Percentiles rank a stretch among this genome's conserved stretches.
Conservation (phyloP, 345 rosid genomes). For the Salix exigua region DNA sequence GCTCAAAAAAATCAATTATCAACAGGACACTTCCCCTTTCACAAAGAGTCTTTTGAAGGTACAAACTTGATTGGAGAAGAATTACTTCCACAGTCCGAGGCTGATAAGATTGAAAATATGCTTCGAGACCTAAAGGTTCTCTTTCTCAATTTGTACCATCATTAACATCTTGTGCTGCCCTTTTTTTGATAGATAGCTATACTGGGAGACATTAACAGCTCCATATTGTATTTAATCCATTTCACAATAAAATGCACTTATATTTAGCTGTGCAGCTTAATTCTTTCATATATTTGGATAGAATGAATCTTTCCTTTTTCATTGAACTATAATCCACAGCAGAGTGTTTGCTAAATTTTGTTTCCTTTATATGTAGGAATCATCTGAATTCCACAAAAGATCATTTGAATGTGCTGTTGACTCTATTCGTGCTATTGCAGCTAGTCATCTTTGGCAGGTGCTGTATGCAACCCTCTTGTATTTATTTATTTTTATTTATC, state of each 20-base stretch:
- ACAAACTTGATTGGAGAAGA: conserved; percentile 60
- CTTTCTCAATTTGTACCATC: background rate
- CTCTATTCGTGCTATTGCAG: conserved; percentile 88
- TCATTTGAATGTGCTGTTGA: conserved; percentile 80
- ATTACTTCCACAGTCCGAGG: conserved; percentile 87
- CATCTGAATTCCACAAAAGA: conserved; percentile 91
- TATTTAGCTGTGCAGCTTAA: background rate
- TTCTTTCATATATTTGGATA: background rate
- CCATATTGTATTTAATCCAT: background rate
- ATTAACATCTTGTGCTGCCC: background rate
- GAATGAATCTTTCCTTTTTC: background rate
- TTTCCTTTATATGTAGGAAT: conserved; percentile 49
- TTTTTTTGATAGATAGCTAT: conserved; percentile 1
- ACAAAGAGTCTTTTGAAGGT: conserved; percentile 49
- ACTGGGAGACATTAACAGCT: background rate
- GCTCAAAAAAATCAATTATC: conserved; percentile 57
- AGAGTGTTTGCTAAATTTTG: background rate
- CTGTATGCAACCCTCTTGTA: conserved; percentile 19
- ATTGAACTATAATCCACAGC: background rate
- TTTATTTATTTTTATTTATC: conserved; percentile 2
- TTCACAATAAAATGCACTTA: background rate
- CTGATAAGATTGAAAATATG: conserved; percentile 92
- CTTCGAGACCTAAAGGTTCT: conserved; percentile 78
- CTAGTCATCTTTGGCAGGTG: conserved; percentile 99
- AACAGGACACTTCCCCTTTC: conserved; percentile 44